Base-by-base conservation (phyloP, 805 yeast genomes). In the Ogataea thermomethanolica region DNA sequence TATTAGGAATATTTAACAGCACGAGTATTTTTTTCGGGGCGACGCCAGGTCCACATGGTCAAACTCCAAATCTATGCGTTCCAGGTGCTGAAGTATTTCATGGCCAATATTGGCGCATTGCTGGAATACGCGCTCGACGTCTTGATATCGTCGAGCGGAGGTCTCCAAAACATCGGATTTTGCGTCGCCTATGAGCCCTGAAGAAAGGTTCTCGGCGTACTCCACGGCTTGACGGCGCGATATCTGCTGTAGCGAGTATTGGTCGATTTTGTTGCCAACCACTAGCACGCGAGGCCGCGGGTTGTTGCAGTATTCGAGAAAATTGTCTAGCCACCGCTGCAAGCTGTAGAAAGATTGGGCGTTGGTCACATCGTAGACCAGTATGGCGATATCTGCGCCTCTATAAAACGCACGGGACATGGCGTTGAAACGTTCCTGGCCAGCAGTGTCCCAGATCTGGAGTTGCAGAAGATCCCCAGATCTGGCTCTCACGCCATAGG, bases 361-460 rank as follows among this genome's bases (percentile, higher is more conserved):
- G 49, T 69, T 71, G 39, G 79, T 71, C 26, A 74, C 60, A 55
- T 77, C 83, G 51, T 74, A 76, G 13, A 76, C 76, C 30, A 77
- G 50, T 7, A 77, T 64, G 4, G 71, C 78, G 13, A 76, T 73
- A 49, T 77, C 81, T 0, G 81, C 69, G 7, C 83, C 83, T 28
- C 83, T 58, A 55, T 76, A 77, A 48, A 76, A 77, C 4, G 79
- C 75, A 52, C 70, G 73, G 8, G 74, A 66, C 23, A 74, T 71
- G 37, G 76, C 70, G 71, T 78, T 75, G 70, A 91, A 90, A 50
- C 98, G 69, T 62, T 90, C 98, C 65, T 88, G 96, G 7, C 96
- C 95, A 1, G 96, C 96, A 3, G 96, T 89, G 59, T 89, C 96
- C 96, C 98, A 80, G 8, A 80, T 71, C 56, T 80, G 87, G 27